Base-by-base conservation (phyloP, 441 rosid genomes). In the Mallotus japonicus region DNA sequence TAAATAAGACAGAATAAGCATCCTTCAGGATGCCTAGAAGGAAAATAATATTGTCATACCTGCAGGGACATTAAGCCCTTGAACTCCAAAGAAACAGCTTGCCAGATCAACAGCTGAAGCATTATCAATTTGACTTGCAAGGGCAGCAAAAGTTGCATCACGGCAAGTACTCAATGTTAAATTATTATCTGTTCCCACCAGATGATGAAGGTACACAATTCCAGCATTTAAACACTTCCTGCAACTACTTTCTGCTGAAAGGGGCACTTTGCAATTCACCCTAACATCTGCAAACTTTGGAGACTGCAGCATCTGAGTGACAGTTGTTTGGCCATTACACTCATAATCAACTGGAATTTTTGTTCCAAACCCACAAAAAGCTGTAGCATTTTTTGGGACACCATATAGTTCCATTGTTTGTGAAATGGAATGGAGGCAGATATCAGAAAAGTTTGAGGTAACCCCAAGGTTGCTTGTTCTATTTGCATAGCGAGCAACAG, bases 121-220 rank as follows among this genome's bases (percentile, higher is more conserved):
- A 76, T 77, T 69, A 58, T 90, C 96, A 79, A 87, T 83, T 77
- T 79, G 94, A 80, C 97, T 90, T 28, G 92, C 91, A 60, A 95
- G 86, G 54, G 89, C 85, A 73, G 86, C 88, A 74, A 85, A 95
- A 42, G 94, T 85, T 57, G 99, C 99, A 87, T 89, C 97, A 40
- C 96, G 87, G 73, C 99, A 95, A 75, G 93, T 91, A 84, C 89
- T 91, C 75, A 95, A 72, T 42, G 93, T 91, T 57, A 89, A 65
- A 77, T 85, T 91, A 77, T 87, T 83, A 55, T 80, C 88, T 55
- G 78, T 76, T 58, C 88, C 94, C 56, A 87, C 86, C 32, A 89
- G 79, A 77, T 74, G 90, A 77, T 75, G 96, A 71, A 95, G 89
- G 78, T 92, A 95, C 34, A 78, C 59, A 57, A 95, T 89, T 65